A percentile compares a stretch with the other conserved stretches of the same genome.
These are phyloP conservation scores for Suhomyces sp. DNA, from an alignment of 805 yeast species.

Conservation along the genomic window DNA sequence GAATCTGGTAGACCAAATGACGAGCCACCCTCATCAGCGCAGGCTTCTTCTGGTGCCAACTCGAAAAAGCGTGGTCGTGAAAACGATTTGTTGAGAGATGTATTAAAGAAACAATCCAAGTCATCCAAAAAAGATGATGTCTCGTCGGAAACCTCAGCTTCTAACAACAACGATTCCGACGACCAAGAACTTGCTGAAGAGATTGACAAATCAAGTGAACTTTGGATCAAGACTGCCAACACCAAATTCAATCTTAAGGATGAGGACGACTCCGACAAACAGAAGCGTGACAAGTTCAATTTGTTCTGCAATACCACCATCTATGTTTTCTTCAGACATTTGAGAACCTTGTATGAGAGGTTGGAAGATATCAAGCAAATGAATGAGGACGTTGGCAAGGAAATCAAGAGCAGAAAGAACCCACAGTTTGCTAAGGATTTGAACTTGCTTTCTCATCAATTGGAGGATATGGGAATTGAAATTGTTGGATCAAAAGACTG, in stretches of 20 bases:
- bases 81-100: conserved; percentile 57
- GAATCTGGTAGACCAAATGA: conserved; percentile 5
- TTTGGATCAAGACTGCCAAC: conserved; percentile 40
- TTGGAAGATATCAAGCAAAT: conserved; percentile 71
- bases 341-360: conserved; percentile 78
- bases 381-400: conserved; percentile 69
- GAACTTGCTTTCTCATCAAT: conserved; percentile 73
- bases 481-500: conserved; percentile 62
- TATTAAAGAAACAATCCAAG: conserved; percentile 51
- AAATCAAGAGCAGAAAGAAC: conserved; percentile 58
- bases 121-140: conserved; percentile 32
- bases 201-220: conserved; percentile 37
- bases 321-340: conserved; percentile 84
- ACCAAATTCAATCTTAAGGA: conserved; percentile 29
- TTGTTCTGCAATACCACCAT: conserved; percentile 85
- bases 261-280: conserved; percentile 16
- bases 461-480: conserved; percentile 75
- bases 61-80: conserved; percentile 53
- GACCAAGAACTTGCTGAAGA: conserved; percentile 31
- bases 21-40: conserved; percentile 5
- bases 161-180: conserved; percentile 27
- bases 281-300: conserved; percentile 59
- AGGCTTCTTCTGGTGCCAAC: conserved; percentile 7
- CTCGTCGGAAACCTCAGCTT: conserved; percentile 26
- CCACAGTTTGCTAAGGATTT: conserved; percentile 85